phyloP scores from a whole-genome alignment of 371 early-diverging fungal species.

The Mortierella sp. region DNA sequence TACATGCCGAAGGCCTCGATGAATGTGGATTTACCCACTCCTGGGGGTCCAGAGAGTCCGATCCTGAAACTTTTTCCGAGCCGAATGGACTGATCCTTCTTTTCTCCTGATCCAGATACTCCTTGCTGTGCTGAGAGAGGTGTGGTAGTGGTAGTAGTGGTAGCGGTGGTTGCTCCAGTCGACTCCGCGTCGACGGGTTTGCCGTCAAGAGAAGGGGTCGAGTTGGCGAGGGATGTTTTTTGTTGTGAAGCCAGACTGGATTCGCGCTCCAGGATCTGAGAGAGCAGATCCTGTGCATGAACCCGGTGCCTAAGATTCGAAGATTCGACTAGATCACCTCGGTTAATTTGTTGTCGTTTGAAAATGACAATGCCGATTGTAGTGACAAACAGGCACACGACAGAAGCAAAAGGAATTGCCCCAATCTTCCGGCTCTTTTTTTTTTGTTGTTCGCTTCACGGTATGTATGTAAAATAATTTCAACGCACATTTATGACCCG shows the following conservation, averaged over 20 bases:
- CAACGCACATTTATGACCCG: constrained; percentile 1
- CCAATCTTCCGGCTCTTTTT: constrained; percentile 2
- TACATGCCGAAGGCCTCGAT: constrained; percentile 85
- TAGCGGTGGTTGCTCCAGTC: background rate
- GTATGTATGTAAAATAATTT: background rate
- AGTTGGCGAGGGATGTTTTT: constrained; percentile 21
- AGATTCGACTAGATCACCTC: constrained; percentile 68
- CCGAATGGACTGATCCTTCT: constrained; percentile 24
- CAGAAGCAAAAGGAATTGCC: background rate
- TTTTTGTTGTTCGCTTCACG: background rate
- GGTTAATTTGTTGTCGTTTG: background rate
- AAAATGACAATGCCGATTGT: background rate
- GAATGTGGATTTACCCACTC: constrained; percentile 88
- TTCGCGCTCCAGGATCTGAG: constrained; percentile 59
- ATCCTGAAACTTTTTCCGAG: constrained; percentile 71
- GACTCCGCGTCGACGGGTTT: background rate
- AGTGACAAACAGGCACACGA: background rate
- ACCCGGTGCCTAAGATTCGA: constrained; percentile 67
- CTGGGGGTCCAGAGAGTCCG: constrained; percentile 84
- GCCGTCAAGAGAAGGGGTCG: constrained; percentile 18
- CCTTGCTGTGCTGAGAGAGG: background rate
- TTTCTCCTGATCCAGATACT: background rate
- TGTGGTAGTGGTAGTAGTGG: background rate
- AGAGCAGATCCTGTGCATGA: constrained; percentile 69
- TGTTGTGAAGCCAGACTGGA: constrained; percentile 38